Evolutionary conservation across 2,329 filamentous ascomycete species (phyloP).

Genomic region (Diatrype stigma): DNA sequence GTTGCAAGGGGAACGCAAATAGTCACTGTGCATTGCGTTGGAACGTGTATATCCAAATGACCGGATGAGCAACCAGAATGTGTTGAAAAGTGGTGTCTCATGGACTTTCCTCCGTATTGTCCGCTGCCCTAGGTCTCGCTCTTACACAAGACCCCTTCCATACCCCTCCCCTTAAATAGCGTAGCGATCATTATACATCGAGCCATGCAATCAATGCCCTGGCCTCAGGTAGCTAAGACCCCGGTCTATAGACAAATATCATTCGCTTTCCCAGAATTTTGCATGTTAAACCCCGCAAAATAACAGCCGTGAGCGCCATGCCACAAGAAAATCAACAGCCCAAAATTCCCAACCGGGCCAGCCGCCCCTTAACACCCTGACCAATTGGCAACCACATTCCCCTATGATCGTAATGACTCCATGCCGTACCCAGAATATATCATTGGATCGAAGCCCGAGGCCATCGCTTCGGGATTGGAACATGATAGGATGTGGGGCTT

Average conservation of each 20-base stretch:
- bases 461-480: constrained; percentile 52
- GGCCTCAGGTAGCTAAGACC: neutral
- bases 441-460: constrained; percentile 50
- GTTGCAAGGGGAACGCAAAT: too few species aligned
- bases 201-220: neutral
- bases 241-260: neutral
- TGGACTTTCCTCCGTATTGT: too few species aligned
- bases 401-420: constrained; percentile 26
- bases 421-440: constrained; percentile 51
- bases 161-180: neutral
- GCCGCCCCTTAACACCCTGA: neutral
- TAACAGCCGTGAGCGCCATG: neutral
- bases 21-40: too few species aligned
- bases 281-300: neutral
- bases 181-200: neutral
- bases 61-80: too few species aligned
- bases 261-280: neutral
- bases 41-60: too few species aligned
- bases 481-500: constrained; percentile 53
- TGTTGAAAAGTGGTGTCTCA: too few species aligned
- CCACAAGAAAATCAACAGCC: neutral
- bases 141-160: neutral
- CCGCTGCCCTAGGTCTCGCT: too few species aligned
- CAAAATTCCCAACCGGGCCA: neutral
- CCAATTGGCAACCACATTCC: neutral